Conservation (phyloP, 371 early-diverging fungal genomes). For the Coemansia sp. region DNA sequence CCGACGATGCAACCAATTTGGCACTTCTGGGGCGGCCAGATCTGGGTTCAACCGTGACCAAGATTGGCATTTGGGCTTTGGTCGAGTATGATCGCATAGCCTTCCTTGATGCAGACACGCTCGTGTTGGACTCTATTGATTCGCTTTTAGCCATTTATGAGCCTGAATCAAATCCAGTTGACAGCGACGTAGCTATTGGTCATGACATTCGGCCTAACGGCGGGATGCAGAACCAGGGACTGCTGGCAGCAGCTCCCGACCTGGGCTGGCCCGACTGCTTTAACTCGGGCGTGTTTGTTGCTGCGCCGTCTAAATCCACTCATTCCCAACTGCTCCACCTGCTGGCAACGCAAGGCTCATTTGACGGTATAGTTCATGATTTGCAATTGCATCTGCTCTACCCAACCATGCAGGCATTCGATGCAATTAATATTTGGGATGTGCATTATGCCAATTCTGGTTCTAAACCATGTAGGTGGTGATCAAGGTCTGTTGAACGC, state of each 20-base stretch:
- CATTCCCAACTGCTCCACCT: constrained; percentile 29
- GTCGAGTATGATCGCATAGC: constrained; percentile 60
- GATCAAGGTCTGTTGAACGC: constrained; percentile 93
- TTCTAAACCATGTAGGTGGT: constrained; percentile 63
- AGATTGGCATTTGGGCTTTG: constrained; percentile 78
- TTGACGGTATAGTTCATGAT: constrained; percentile 35
- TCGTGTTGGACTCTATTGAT: constrained; percentile 76
- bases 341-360: constrained; percentile 37
- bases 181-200: constrained; percentile 17
- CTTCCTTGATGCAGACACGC: constrained; percentile 88
- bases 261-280: constrained; percentile 91
- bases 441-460: not conserved
- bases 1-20: constrained; percentile 60
- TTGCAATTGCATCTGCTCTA: not conserved
- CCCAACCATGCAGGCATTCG: not conserved
- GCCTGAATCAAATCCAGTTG: constrained; percentile 14
- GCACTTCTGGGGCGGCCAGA: constrained; percentile 84
- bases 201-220: constrained; percentile 33
- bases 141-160: constrained; percentile 64
- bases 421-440: not conserved
- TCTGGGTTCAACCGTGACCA: constrained; percentile 83
- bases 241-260: constrained; percentile 81
- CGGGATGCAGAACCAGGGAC: constrained; percentile 55
- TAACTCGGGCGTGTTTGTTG: constrained; percentile 94
- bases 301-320: constrained; percentile 58